Percentiles rank a stretch among this genome's conserved stretches.
Conservation (phyloP, 805 yeast species). For the Candida odintsovae region DNA sequence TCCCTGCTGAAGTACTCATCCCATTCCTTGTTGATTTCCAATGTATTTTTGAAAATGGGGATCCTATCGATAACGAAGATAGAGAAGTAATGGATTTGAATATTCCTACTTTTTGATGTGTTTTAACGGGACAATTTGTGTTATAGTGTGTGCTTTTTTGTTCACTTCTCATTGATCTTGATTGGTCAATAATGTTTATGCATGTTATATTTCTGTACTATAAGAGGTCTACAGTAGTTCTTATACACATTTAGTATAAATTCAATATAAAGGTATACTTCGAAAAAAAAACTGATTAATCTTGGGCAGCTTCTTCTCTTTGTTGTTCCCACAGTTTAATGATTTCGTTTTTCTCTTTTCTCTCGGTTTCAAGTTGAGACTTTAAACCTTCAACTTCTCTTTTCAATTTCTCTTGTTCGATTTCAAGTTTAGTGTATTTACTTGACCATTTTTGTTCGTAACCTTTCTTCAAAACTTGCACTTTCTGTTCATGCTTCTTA, state of each 20-base stretch:
- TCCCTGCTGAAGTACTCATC: slow-evolving; percentile 55
- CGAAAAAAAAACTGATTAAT: no score
- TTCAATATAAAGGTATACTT: background rate
- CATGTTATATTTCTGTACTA: background rate
- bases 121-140: background rate
- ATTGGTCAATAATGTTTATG: background rate
- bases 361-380: slow-evolving; percentile 42
- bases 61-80: slow-evolving; percentile 32
- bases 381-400: slow-evolving; percentile 50
- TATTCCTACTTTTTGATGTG: slow-evolving; percentile 35
- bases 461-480: slow-evolving; percentile 52
- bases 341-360: slow-evolving; percentile 52
- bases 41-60: slow-evolving; percentile 51
- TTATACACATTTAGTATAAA: background rate
- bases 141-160: background rate
- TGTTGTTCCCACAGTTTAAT: slow-evolving; percentile 42
- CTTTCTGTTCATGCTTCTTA: slow-evolving; percentile 71
- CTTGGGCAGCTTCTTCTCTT: slow-evolving; percentile 10
- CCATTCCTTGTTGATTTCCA: slow-evolving; percentile 57
- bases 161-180: background rate
- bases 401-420: slow-evolving; percentile 39
- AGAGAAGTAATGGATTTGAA: slow-evolving; percentile 47
- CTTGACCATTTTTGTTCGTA: slow-evolving; percentile 48
- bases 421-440: slow-evolving; percentile 35
- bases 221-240: background rate